These are phyloP conservation scores for Boechera retrofracta DNA, from an alignment of 345 rosid species.

Conservation along the genomic window DNA sequence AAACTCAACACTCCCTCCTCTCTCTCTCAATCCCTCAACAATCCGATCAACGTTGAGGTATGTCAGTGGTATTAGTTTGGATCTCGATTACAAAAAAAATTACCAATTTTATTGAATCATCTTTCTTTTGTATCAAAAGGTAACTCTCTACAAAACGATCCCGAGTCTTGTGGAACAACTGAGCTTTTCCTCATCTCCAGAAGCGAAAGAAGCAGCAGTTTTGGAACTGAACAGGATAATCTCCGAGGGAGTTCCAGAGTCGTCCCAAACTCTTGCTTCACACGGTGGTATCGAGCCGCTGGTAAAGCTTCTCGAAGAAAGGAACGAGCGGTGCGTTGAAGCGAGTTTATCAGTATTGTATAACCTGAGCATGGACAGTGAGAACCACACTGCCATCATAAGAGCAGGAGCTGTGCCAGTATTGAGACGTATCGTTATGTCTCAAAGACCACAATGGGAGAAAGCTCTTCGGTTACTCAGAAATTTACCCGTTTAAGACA, in stretches of 20 bases:
- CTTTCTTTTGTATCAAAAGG: slow-evolving; percentile 24
- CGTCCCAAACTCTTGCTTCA: slow-evolving; percentile 61
- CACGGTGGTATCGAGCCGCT: slow-evolving; percentile 71
- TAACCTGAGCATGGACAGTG: slow-evolving; percentile 81
- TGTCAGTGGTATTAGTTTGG: slow-evolving; percentile 36
- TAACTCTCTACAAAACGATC: slow-evolving; percentile 63
- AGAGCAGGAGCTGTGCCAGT: slow-evolving; percentile 83
- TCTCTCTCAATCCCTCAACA: slow-evolving; percentile 45
- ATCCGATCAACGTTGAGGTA: slow-evolving; percentile 69
- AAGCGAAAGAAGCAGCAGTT: slow-evolving; percentile 73
- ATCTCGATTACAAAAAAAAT: neutral
- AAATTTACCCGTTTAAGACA: slow-evolving; percentile 59
- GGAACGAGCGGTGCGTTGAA: slow-evolving; percentile 61
- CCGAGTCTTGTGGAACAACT: slow-evolving; percentile 76
- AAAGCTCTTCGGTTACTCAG: slow-evolving; percentile 74
- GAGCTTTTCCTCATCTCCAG: slow-evolving; percentile 53
- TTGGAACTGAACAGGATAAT: slow-evolving; percentile 80
- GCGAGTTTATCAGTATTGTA: slow-evolving; percentile 76
- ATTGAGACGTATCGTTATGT: slow-evolving; percentile 69
- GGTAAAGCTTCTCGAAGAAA: slow-evolving; percentile 69
- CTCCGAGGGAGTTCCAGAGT: slow-evolving; percentile 67
- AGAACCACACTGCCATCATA: slow-evolving; percentile 70
- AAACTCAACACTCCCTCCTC: slow-evolving; percentile 59
- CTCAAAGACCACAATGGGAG: slow-evolving; percentile 74
- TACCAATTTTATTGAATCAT: neutral